A percentile compares a stretch with the other conserved stretches of the same genome.
Evolutionary conservation across 2,329 filamentous ascomycete species (phyloP).

Genomic region (Diatrype stigma): DNA sequence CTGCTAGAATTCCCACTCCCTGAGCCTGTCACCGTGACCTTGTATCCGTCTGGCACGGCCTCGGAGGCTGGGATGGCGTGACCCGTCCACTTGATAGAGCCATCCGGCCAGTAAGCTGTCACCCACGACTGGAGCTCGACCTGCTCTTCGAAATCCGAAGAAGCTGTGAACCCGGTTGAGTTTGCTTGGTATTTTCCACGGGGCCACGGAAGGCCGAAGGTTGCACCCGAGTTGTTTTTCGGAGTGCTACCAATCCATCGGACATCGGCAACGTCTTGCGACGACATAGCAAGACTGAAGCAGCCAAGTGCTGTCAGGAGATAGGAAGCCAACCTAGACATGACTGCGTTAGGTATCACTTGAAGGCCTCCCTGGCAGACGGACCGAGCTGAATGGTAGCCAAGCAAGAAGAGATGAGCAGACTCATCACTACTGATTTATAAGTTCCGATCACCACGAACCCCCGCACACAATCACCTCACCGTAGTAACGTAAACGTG

Average conservation of each 20-base stretch:
- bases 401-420: background rate
- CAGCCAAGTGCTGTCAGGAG: slow-evolving; percentile 1
- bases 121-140: slow-evolving; percentile 49
- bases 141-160: slow-evolving; percentile 17
- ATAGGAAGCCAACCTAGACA: background rate
- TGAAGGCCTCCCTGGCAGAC: background rate
- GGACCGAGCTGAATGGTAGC: background rate
- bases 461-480: background rate
- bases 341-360: background rate
- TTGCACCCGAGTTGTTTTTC: slow-evolving; percentile 30
- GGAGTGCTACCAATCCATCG: slow-evolving; percentile 39
- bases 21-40: slow-evolving; percentile 27
- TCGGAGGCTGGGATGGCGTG: slow-evolving; percentile 48
- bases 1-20: background rate
- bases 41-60: slow-evolving; percentile 37
- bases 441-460: background rate
- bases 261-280: slow-evolving; percentile 20
- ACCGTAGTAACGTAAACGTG: background rate
- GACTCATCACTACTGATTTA: background rate
- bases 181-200: slow-evolving; percentile 34
- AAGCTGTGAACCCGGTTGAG: slow-evolving; percentile 32
- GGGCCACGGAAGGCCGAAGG: slow-evolving; percentile 42
- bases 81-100: slow-evolving; percentile 58
- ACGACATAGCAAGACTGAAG: background rate
- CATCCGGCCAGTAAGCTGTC: slow-evolving; percentile 57